Conservation (phyloP, 2,329 filamentous ascomycete species). For the Alternaria ventricosa region DNA sequence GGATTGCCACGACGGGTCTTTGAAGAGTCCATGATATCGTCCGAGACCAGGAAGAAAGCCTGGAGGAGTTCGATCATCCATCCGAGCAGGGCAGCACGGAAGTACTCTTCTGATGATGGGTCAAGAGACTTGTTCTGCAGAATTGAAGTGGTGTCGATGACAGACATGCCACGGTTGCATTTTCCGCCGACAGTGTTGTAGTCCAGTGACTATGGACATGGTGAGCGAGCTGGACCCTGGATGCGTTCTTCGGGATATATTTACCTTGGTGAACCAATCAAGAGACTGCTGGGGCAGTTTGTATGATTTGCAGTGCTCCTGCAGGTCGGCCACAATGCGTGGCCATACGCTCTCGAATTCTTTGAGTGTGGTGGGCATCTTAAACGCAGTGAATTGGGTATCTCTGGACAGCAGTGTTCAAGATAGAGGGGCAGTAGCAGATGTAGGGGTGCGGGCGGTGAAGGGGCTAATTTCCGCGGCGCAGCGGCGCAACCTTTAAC, state of each 20-base stretch:
- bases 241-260: background rate
- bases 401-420: constrained; percentile 3
- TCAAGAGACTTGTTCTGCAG: constrained; percentile 75
- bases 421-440: constrained; percentile 16
- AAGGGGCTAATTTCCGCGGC: constrained; percentile 11
- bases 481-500: background rate
- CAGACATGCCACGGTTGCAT: constrained; percentile 98
- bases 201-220: constrained; percentile 70
- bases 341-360: constrained; percentile 93
- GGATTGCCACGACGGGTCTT: constrained; percentile 93
- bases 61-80: constrained; percentile 99
- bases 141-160: constrained; percentile 86
- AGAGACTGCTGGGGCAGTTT: constrained; percentile 81
- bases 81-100: constrained; percentile 83
- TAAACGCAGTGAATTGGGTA: background rate
- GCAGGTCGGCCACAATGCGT: constrained; percentile 80
- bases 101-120: constrained; percentile 76
- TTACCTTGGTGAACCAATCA: constrained; percentile 84
- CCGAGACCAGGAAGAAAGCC: constrained; percentile 97
- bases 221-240: constrained; percentile 22
- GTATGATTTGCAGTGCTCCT: constrained; percentile 79
- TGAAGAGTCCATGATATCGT: constrained; percentile 98
- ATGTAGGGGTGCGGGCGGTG: constrained; percentile 13
- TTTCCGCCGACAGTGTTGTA: constrained; percentile 92
- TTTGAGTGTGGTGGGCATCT: constrained; percentile 75